Base-by-base conservation (phyloP, 371 early-diverging fungal species). In the Catenaria anguillulae region DNA sequence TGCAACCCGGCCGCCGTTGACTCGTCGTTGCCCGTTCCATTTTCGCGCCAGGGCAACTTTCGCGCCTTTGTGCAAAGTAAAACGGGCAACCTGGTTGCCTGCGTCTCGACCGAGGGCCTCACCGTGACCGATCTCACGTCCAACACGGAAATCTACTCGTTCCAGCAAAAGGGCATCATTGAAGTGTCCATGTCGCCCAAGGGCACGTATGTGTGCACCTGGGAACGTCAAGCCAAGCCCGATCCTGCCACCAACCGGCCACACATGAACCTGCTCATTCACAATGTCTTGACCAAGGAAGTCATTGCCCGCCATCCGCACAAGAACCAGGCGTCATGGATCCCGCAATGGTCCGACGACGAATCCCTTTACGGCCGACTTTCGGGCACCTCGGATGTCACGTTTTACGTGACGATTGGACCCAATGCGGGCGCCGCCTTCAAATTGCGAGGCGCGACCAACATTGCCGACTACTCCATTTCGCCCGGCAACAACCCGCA, bases 321-420 rank as follows among this genome's bases (percentile, higher is more conserved):
- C 71, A 89, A 88, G 73, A 72, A 76, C 36, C 86, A 85, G 66
- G 79, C 72, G 69, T 82, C 78, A 66, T 85, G 88, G 84, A 86
- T 89, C 62, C 80, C 90, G 68, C 90, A 93, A 70, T 97, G 92
- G 92, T 90, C 93, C 33, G 85, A 84, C 59, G 91, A 91, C 65
- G 97, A 97, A 74, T 65, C 81, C 43, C 86, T 79, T 68, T 91
- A 84, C 71, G 89, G 89, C 33, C 83, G 88, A 62, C 81, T 91
- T 75, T 88, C 89, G 17, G 75, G 87, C 10, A 82, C 83, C 46
- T 54, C 42, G 17, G 93, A 93, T 70, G 79, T 97, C 64, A 91
- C 92, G 56, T 88, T 97, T 67, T 92, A 83, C 79, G 79, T 64
- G 78, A 77, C 55, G 79, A 80, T 56, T 68, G 81, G 65, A 76